Conservation (phyloP, 1,139 yeast species). For the Geotrichum candidum region DNA sequence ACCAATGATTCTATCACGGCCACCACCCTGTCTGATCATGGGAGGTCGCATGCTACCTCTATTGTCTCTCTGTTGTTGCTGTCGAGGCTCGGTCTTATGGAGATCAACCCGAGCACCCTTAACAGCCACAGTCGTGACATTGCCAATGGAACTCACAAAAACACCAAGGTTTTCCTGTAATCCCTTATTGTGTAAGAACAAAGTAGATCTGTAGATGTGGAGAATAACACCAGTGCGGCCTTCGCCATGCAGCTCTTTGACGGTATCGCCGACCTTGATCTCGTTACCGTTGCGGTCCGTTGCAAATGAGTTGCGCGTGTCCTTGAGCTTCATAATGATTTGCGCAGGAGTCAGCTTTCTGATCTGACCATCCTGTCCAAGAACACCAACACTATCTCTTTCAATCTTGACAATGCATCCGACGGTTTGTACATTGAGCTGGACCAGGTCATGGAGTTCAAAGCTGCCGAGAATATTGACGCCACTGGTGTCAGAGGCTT, state of each 20-base stretch:
- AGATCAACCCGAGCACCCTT: slow-evolving; percentile 69
- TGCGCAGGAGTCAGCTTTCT: slow-evolving; percentile 69
- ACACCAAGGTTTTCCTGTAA: slow-evolving; percentile 85
- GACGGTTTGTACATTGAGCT: slow-evolving; percentile 75
- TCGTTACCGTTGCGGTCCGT: slow-evolving; percentile 84
- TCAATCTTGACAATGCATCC: slow-evolving; percentile 91
- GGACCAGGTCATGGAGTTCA: slow-evolving; percentile 85
- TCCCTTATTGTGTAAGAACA: slow-evolving; percentile 76
- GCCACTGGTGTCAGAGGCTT: slow-evolving; percentile 45
- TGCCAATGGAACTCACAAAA: slow-evolving; percentile 69
- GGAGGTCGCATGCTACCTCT: slow-evolving; percentile 47
- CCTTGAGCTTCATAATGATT: slow-evolving; percentile 68
- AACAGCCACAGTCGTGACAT: slow-evolving; percentile 77
- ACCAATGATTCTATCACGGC: slow-evolving; percentile 73
- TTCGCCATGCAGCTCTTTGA: slow-evolving; percentile 72
- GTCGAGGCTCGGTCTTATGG: slow-evolving; percentile 43
- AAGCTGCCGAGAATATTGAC: slow-evolving; percentile 58
- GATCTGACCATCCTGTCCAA: slow-evolving; percentile 77
- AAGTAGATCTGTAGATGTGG: slow-evolving; percentile 73
- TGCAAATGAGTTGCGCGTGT: slow-evolving; percentile 61
- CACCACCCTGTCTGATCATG: slow-evolving; percentile 45
- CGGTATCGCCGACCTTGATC: slow-evolving; percentile 84
- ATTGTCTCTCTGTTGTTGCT: slow-evolving; percentile 28
- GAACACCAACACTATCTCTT: slow-evolving; percentile 73
- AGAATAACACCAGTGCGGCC: slow-evolving; percentile 82